Base-by-base conservation (phyloP, 2,329 filamentous ascomycete genomes). In the Alternaria viburni region DNA sequence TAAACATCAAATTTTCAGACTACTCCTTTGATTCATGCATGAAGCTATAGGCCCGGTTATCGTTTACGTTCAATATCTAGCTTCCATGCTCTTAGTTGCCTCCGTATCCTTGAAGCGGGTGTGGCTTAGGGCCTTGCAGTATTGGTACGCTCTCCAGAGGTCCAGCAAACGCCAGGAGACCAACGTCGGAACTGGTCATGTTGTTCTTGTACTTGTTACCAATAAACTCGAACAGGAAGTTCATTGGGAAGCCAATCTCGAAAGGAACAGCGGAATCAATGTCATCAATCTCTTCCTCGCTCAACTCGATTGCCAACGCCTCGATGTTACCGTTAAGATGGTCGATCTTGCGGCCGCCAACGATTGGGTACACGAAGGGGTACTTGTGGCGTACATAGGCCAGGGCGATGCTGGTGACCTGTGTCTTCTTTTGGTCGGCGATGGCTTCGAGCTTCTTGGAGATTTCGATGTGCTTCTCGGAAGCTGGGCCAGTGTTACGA, bases 341-440 rank as follows among this genome's bases (percentile, higher is more conserved):
- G 46, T 90, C 88, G 9, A 92, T 77, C 70, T 89, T 93, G n/a
- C 91, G 85, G 0, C 90, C 89, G 7, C 91, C 91, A 9, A 93
- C 84, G 32, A 94, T 88, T 0, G 91, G 92, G 72, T 92, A 92
- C 11, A 93, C 90, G 66, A 91, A 89, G 0, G 90, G 88, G 1
- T 87, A 83, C 80, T 93, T 93, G 70, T 87, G 84, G 82, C 91
- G 84, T 6, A 93, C 87, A 73, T 93, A 93, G 2, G 91, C 91
- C 36, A 94, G 77, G 19, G 90, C 91, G 25, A 80, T 66, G 41
- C 86, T 86, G 5, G 88, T 90, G 52, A 92, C 83, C 30, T 85
- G 81, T 2, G 84, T 83, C 11, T 85, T 85, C 71, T 89, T 87
- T 83, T 81, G 15, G 43, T 82, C 83, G 0, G 88, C 88, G 6